A percentile compares a stretch with the other conserved stretches of the same genome.
Conservation (phyloP, 192 early-diverging fungal species). For the Linnemannia schmuckeri region DNA sequence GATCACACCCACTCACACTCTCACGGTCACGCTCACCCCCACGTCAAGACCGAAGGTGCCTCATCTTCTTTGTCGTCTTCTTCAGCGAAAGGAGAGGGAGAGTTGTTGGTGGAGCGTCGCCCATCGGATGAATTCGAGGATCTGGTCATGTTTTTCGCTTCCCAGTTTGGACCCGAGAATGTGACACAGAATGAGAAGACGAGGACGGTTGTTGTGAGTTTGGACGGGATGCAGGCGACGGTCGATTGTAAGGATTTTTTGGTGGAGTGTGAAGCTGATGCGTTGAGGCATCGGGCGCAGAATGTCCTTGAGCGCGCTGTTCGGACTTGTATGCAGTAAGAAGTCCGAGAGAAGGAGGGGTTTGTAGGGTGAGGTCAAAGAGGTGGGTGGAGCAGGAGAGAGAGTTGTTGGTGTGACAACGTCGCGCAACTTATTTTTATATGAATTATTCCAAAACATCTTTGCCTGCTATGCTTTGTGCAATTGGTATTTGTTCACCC, state of each 20-base stretch:
- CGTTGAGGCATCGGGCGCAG: constrained; percentile 40
- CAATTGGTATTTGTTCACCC: too few relatives aligned
- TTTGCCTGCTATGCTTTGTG: too few relatives aligned
- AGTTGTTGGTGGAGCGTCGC: constrained; percentile 21
- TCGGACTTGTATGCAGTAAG: constrained; percentile 39
- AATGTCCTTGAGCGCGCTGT: constrained; percentile 54
- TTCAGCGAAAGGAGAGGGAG: neutral
- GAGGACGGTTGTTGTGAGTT: constrained; percentile 17
- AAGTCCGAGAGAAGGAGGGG: neutral
- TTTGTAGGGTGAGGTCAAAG: neutral
- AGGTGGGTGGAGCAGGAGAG: neutral
- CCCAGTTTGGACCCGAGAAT: constrained; percentile 50
- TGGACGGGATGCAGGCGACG: constrained; percentile 39
- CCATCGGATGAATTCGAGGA: constrained; percentile 43
- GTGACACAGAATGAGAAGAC: constrained; percentile 33
- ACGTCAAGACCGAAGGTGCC: neutral
- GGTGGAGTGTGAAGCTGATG: constrained; percentile 46
- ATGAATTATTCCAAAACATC: too few relatives aligned
- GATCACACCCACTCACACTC: constrained; percentile 47
- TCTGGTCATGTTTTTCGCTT: constrained; percentile 50
- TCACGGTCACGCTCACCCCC: constrained; percentile 32
- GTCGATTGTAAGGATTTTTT: constrained; percentile 35
- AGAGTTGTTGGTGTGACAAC: too few relatives aligned
- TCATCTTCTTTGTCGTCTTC: neutral
- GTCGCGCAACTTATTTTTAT: too few relatives aligned